phyloP scores from a whole-genome alignment of 2,329 filamentous ascomycete genomes.

The Sporothrix schenckii region DNA sequence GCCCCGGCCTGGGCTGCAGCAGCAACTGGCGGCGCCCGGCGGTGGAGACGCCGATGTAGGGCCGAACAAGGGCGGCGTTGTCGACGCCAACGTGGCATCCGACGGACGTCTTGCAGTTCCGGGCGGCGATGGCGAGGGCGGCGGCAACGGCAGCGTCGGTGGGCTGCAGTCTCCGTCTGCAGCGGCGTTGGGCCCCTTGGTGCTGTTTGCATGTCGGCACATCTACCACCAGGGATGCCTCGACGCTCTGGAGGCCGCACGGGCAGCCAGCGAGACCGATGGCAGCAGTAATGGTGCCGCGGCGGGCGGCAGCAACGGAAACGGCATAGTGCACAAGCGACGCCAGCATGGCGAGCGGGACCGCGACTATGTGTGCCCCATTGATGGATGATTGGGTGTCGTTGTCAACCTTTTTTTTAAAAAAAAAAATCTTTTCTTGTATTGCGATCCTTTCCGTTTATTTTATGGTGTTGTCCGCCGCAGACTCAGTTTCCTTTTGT shows the following conservation, averaged over 20 bases:
- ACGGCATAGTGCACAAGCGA: conserved; percentile 11
- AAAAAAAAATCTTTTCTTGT: no score
- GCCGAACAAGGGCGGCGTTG: neutral
- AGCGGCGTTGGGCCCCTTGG: conserved; percentile 62
- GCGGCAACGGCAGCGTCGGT: conserved; percentile 6
- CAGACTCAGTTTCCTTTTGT: neutral
- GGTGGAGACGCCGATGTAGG: conserved; percentile 33
- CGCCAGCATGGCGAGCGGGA: conserved; percentile 41
- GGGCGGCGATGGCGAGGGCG: conserved; percentile 14
- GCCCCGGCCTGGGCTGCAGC: conserved; percentile 1
- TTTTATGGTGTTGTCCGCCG: neutral
- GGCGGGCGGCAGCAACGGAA: neutral
- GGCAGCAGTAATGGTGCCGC: conserved; percentile 9
- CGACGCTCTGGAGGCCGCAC: conserved; percentile 64
- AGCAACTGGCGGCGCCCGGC: conserved; percentile 11
- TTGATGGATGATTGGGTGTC: conserved; percentile 51
- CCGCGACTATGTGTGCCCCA: conserved; percentile 58
- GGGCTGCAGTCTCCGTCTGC: conserved; percentile 38
- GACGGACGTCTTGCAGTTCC: conserved; percentile 37
- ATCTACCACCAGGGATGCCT: conserved; percentile 71
- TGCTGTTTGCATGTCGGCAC: conserved; percentile 71
- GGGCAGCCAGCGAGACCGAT: conserved; percentile 38
- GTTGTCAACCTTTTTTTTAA: no score
- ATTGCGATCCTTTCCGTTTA: neutral
- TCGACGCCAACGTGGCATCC: neutral